Base-by-base conservation (phyloP, 2,329 filamentous ascomycete genomes). In the Nectriaceae sp. region DNA sequence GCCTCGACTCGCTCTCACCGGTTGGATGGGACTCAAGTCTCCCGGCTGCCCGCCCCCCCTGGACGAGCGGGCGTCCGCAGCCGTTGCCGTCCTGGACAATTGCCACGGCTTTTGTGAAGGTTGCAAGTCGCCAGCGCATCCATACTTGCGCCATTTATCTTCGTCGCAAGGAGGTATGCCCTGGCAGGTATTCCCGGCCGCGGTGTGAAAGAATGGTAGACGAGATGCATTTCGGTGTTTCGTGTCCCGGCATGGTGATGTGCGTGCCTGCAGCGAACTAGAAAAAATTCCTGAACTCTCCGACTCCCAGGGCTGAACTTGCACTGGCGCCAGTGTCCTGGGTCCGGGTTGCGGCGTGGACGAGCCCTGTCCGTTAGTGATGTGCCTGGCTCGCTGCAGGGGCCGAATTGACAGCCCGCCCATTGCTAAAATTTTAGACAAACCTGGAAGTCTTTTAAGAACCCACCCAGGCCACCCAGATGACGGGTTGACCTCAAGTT, bases 111-210 rank as follows among this genome's bases (percentile, higher is more conserved):
- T 8, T 16, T 11, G 6, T 11, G 33, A 11, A 21, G 19, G 18
- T 6, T 21, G 19, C 18, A 20, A 20, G 16, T 10, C 33, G 37
- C 37, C 37, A 21, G 19, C 19, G 11, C 8, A 21, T 21, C 8
- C 37, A 8, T 39, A n/a, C 16, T 39, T 39, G 37, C 37, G 37
- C 37, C 37, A 39, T 39, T 39, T 39, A 39, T 39, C 10, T 4
- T 10, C 21, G 33, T 36, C 33, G 16, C 33, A 11, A 16, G 33
- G 8, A 10, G 33, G 8, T 19, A 19, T 36, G 33, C 8, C 8
- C n/a, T 36, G 5, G 5, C 33, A 36, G 16, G 8, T n/a, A 15
- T 36, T 15, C 33, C 8, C 6, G 24, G 24, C 33, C 33, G 33
- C 11, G 33, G 33, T 15, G 33, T 36, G 33, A 36, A 31, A 36